Evolutionary conservation across 331 rosid genomes (phyloP).

Genomic region (Stylosanthes scabra): DNA sequence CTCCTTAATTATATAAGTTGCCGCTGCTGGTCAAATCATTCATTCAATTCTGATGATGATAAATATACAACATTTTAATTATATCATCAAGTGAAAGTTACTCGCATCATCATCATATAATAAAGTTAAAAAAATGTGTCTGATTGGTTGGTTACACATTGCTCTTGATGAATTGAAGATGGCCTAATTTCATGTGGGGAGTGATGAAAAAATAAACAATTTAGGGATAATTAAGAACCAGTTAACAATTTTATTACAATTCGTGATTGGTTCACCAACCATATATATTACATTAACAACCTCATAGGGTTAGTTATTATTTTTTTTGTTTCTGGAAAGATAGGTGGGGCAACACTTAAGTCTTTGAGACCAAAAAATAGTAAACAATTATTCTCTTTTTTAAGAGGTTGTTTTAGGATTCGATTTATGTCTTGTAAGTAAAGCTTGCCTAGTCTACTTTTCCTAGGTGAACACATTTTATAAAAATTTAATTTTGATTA

Average conservation of each 20-base stretch:
- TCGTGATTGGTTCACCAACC: slow-evolving; percentile 27
- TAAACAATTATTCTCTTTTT: too few species aligned
- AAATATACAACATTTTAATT: neutral
- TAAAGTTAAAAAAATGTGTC: slow-evolving; percentile 12
- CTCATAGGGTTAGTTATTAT: neutral
- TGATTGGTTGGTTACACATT: slow-evolving; percentile 13
- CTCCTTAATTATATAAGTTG: neutral
- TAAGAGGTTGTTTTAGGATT: too few species aligned
- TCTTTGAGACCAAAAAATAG: too few species aligned
- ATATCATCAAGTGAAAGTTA: neutral
- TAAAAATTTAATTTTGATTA: too few species aligned
- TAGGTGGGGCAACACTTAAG: too few species aligned
- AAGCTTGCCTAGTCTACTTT: too few species aligned
- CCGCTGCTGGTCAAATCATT: slow-evolving; percentile 10
- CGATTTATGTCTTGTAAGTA: too few species aligned
- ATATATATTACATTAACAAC: neutral
- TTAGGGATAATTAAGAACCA: slow-evolving; percentile 30
- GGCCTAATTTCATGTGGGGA: slow-evolving; percentile 7
- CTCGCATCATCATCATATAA: neutral
- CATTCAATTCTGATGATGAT: neutral
- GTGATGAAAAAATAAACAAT: slow-evolving; percentile 36
- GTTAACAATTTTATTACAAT: slow-evolving; percentile 3
- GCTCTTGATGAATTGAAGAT: neutral
- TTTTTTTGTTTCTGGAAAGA: too few species aligned
- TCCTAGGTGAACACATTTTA: too few species aligned